Evolutionary conservation across 768 basidiomycete genomes (phyloP), one percentile per base, ranked within the genome.

Genomic region (Porpolomopsis calyptriformis): DNA sequence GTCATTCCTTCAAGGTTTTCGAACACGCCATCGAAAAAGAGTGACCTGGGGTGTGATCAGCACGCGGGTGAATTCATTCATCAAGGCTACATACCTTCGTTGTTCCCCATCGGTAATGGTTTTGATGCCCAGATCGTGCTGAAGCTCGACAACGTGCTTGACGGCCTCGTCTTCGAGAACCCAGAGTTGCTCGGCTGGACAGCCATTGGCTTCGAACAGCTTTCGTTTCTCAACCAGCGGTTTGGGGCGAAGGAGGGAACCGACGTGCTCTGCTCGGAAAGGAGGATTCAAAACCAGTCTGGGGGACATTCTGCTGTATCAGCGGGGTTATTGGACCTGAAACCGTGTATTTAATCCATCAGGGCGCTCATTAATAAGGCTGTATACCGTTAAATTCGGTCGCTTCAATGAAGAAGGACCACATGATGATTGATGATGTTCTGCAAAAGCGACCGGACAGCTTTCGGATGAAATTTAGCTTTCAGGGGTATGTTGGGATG

Each of bases 21-120:
- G 57, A 81, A 81, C 24, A 82, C 77, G 16, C 80, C 80, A 38
- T 82, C 77, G 46, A 68, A 80, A 58, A 78, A 82, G 60, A 71
- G 64, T 37, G 66, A 65, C 52, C 79, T 80, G 56, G 4, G 24
- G 22, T 12, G 18, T 18, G 12, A 52, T 7, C 23, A 18, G n/a
- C 12, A n/a, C 16, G 20, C 8, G 20, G 11, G 20, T 20, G 43
- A 25, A 9, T 33, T 26, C 48, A 38, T 49, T 43, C 49, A 18
- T 5, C 43, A 29, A 20, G 16, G 16, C 11, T 31, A 14, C 22
- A 12, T 34, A 69, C 67, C 64, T 66, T 57, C 60, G 63, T 51
- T 72, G 47, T 60, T 82, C 79, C 35, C 80, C 80, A 51, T 81
- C 79, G 14, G 79, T 81, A 46, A 80, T 71, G n/a, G 68, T 67